Percentiles rank a stretch among this genome's conserved stretches.
phyloP scores from a whole-genome alignment of 2,329 filamentous ascomycete genomes.

The Arthrinium phaeospermum region DNA sequence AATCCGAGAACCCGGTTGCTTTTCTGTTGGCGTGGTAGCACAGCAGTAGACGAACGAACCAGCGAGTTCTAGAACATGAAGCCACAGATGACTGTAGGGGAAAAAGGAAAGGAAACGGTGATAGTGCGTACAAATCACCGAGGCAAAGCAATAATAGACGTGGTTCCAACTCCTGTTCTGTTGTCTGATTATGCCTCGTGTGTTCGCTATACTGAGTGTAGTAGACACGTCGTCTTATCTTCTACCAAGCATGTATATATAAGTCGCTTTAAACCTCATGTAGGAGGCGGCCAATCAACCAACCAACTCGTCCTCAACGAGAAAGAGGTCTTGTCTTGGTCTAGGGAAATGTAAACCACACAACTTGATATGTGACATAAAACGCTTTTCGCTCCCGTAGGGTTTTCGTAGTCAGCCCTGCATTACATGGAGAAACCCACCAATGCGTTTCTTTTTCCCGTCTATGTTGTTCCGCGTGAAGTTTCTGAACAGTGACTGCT shows the following conservation, averaged over 20 bases:
- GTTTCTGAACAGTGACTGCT: background rate
- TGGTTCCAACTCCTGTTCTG: background rate
- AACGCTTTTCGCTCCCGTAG: background rate
- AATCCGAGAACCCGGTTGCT: constrained; percentile 16
- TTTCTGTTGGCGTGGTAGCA: background rate
- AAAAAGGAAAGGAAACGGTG: background rate
- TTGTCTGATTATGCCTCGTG: background rate
- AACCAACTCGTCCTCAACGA: background rate
- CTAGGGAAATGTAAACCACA: background rate
- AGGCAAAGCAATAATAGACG: background rate
- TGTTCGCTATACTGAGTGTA: background rate
- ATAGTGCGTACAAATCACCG: background rate
- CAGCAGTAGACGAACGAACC: background rate
- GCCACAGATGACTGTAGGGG: background rate
- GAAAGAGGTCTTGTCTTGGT: background rate
- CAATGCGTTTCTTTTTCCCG: background rate
- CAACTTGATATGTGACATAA: background rate
- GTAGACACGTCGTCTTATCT: background rate
- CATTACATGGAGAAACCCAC: background rate
- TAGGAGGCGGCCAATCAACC: background rate
- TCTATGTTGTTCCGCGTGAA: background rate
- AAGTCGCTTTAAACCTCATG: background rate
- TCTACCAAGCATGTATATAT: background rate
- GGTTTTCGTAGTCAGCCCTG: background rate
- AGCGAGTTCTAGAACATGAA: background rate